Evolutionary conservation across 1,139 yeast genomes (phyloP).

Genomic region (Geotrichum candidum): DNA sequence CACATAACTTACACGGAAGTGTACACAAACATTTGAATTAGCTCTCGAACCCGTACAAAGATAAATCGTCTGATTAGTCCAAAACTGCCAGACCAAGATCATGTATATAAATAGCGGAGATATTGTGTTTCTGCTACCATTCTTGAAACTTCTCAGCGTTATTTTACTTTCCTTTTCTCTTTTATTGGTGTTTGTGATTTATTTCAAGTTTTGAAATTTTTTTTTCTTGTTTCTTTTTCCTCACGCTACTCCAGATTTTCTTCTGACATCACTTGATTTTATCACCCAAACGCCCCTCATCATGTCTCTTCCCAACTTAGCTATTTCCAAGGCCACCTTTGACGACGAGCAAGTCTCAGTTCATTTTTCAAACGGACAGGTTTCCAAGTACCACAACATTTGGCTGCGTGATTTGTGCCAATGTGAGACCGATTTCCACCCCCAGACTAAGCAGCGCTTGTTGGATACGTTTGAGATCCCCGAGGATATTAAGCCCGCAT

Average conservation of each 20-base stretch:
- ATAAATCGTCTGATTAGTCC: not conserved
- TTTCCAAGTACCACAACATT: constrained; percentile 43
- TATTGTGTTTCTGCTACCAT: too few relatives aligned
- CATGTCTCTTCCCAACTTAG: constrained; percentile 1
- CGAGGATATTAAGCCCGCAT: constrained; percentile 41
- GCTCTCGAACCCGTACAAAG: not conserved
- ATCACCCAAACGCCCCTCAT: not conserved
- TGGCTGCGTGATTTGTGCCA: constrained; percentile 73
- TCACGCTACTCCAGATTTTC: not conserved
- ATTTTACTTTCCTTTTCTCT: not conserved
- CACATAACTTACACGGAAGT: constrained; percentile 14
- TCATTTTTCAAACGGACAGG: constrained; percentile 32
- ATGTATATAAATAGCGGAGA: not conserved
- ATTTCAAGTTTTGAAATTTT: not conserved
- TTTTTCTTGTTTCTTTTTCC: not conserved
- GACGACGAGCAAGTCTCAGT: constrained; percentile 30
- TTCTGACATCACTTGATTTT: not conserved
- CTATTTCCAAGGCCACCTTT: constrained; percentile 16
- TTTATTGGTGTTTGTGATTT: not conserved
- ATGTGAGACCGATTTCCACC: constrained; percentile 55
- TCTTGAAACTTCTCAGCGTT: too few relatives aligned
- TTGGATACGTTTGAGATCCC: constrained; percentile 53
- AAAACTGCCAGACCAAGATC: not conserved
- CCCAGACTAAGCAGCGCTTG: constrained; percentile 57
- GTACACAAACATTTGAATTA: not conserved